Evolutionary conservation across 2,329 filamentous ascomycete genomes (phyloP).

Genomic region (Coniochaeta sp.): DNA sequence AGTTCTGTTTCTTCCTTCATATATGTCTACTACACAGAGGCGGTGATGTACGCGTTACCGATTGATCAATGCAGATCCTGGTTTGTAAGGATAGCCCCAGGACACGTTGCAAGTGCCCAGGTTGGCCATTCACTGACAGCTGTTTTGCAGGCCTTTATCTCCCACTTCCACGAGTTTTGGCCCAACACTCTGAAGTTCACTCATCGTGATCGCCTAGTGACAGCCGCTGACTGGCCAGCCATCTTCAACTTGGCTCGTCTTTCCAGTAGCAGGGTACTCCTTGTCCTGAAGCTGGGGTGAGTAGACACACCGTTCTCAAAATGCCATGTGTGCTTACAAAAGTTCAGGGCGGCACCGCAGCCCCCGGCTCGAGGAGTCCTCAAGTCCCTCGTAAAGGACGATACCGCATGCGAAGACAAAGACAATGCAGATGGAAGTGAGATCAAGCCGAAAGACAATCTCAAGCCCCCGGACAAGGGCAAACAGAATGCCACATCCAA

Average conservation of each 20-base stretch:
- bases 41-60: slow-evolving; percentile 29
- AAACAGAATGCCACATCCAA: not conserved
- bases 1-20: not conserved
- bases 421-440: not conserved
- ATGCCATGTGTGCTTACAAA: not conserved
- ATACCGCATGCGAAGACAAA: not conserved
- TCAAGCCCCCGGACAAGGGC: slow-evolving; percentile 2
- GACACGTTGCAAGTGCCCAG: not conserved
- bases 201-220: slow-evolving; percentile 7
- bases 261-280: slow-evolving; percentile 8
- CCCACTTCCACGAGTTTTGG: slow-evolving; percentile 35
- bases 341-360: slow-evolving; percentile 1
- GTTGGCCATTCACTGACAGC: not conserved
- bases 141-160: slow-evolving; percentile 24
- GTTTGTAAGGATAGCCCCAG: slow-evolving; percentile 28
- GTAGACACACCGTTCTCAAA: not conserved
- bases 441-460: not conserved
- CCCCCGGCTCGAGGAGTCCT: slow-evolving; percentile 1
- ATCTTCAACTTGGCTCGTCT: slow-evolving; percentile 13
- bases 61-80: slow-evolving; percentile 32
- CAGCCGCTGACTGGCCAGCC: slow-evolving; percentile 15
- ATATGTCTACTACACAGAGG: slow-evolving; percentile 23
- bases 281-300: slow-evolving; percentile 12
- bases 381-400: not conserved
- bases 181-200: slow-evolving; percentile 28